Percentiles rank a stretch among this genome's conserved stretches.
These are phyloP conservation scores for Kwoniella botswanensis DNA, from an alignment of 768 basidiomycete genomes.

Conservation along the genomic window DNA sequence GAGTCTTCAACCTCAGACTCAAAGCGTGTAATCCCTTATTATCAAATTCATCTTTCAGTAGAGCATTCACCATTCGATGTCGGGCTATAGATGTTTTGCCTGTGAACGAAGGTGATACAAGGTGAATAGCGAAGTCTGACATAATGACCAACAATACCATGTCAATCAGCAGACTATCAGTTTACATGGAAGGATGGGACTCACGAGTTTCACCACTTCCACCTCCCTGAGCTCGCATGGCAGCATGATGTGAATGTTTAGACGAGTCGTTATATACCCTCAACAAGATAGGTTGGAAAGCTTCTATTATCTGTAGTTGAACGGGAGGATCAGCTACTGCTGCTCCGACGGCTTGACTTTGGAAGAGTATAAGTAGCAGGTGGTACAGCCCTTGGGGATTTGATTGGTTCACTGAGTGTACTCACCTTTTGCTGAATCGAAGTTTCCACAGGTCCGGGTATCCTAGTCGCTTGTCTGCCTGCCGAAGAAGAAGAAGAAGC, in stretches of 20 bases:
- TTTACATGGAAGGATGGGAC: slow-evolving; percentile 16
- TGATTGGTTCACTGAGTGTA: not conserved
- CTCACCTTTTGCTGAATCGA: slow-evolving; percentile 56
- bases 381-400: no score
- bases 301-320: slow-evolving; percentile 54
- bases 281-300: slow-evolving; percentile 55
- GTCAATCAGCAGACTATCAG: no score
- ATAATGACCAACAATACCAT: not conserved
- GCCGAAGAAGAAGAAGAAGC: not conserved
- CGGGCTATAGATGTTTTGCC: slow-evolving; percentile 57
- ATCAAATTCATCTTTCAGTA: slow-evolving; percentile 60
- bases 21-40: slow-evolving; percentile 61
- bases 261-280: slow-evolving; percentile 59
- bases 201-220: slow-evolving; percentile 61
- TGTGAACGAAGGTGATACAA: slow-evolving; percentile 49
- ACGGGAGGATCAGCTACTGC: no score
- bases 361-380: no score
- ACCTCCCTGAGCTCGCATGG: slow-evolving; percentile 60
- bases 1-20: slow-evolving; percentile 58
- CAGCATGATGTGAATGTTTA: slow-evolving; percentile 59
- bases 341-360: no score
- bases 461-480: slow-evolving; percentile 25
- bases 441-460: slow-evolving; percentile 57
- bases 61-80: slow-evolving; percentile 60
- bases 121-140: slow-evolving; percentile 55